A percentile compares a stretch with the other conserved stretches of the same genome.
Evolutionary conservation across 352 stramenopile species (phyloP).

Genomic region (Phytophthora citrophthora): DNA sequence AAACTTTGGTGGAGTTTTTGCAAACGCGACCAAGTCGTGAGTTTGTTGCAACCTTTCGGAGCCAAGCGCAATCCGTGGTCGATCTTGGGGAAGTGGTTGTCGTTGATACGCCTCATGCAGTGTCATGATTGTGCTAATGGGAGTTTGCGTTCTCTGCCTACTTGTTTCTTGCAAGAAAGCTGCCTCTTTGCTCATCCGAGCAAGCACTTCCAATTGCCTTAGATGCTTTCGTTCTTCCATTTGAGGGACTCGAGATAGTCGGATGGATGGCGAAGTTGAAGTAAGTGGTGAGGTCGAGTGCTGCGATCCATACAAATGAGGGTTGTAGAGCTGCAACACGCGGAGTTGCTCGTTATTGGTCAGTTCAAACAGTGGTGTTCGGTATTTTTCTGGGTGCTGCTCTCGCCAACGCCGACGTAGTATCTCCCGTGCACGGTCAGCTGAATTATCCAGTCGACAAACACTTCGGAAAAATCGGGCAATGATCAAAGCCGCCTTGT

Average conservation of each 20-base stretch:
- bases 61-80: conserved; percentile 10
- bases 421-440: conserved; percentile 28
- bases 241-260: conserved; percentile 21
- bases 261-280: conserved; percentile 18
- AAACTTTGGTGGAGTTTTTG: conserved; percentile 17
- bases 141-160: conserved; percentile 22
- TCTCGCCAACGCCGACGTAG: conserved; percentile 43
- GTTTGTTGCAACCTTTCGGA: conserved; percentile 12
- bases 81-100: conserved; percentile 12
- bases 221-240: conserved; percentile 33
- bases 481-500: conserved; percentile 62
- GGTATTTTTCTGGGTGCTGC: conserved; percentile 29
- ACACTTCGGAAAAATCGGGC: conserved; percentile 57
- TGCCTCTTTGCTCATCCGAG: conserved; percentile 27
- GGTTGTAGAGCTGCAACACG: conserved; percentile 71
- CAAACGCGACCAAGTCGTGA: conserved; percentile 1
- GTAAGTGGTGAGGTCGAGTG: conserved; percentile 15
- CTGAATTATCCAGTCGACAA: conserved; percentile 33
- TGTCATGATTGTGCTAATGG: conserved; percentile 3
- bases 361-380: conserved; percentile 31
- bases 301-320: conserved; percentile 48
- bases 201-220: conserved; percentile 27
- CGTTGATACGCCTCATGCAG: conserved; percentile 34
- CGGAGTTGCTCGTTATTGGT: conserved; percentile 53
- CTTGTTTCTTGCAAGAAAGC: conserved; percentile 26